Evolutionary conservation across 345 rosid genomes (phyloP).

Genomic region (Salix arbutifolia): DNA sequence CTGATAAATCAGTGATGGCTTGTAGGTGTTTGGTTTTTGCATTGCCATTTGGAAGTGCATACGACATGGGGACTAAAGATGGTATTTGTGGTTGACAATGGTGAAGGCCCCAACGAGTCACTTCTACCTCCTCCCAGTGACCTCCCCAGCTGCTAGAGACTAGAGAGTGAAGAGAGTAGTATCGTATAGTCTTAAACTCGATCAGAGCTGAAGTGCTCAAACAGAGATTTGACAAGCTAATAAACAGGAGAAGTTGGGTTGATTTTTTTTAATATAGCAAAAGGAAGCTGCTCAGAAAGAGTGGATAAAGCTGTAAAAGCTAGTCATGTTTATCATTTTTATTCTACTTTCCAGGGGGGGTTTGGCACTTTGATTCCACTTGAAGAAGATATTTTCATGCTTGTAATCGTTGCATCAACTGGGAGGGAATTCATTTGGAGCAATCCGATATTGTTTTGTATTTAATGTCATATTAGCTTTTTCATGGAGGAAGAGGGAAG

Average conservation of each 20-base stretch:
- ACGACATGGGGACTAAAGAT: slow-evolving; percentile 44
- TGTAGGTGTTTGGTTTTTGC: slow-evolving; percentile 40
- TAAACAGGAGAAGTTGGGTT: not conserved
- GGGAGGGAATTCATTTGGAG: not conserved
- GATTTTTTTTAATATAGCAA: no score
- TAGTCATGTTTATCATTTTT: not conserved
- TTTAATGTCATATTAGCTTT: not conserved
- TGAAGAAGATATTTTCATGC: not conserved
- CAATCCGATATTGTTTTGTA: not conserved
- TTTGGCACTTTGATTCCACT: not conserved
- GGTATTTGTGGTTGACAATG: slow-evolving; percentile 42
- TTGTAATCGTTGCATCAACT: not conserved
- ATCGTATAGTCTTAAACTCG: not conserved
- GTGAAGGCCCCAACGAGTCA: slow-evolving; percentile 33
- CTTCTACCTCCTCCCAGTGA: slow-evolving; percentile 36
- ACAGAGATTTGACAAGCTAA: not conserved
- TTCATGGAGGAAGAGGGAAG: not conserved
- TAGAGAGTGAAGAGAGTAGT: not conserved
- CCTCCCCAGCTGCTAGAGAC: slow-evolving; percentile 28
- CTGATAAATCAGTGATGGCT: not conserved
- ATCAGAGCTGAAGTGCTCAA: not conserved
- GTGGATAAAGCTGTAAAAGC: slow-evolving; percentile 2
- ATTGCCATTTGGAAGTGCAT: slow-evolving; percentile 44
- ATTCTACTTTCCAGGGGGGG: not conserved
- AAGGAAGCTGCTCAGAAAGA: not conserved